Conservation (phyloP, 495 filamentous ascomycete species). For the Beverwykella pulmonaria region DNA sequence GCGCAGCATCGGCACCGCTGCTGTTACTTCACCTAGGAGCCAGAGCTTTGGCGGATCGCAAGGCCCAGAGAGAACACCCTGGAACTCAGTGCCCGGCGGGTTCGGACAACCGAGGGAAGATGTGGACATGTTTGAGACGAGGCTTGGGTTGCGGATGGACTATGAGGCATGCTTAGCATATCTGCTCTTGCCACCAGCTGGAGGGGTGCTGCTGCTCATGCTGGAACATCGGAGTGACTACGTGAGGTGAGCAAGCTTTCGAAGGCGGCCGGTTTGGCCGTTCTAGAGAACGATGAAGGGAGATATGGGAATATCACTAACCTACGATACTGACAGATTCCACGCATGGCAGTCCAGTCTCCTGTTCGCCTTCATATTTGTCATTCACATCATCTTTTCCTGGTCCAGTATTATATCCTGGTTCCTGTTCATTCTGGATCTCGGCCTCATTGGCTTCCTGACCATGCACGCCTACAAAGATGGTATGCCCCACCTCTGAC, state of each 20-base stretch:
- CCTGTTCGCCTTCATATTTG: slow-evolving; percentile 82
- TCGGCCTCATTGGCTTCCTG: slow-evolving; percentile 76
- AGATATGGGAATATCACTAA: not conserved
- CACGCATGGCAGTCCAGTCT: slow-evolving; percentile 95
- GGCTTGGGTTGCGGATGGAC: slow-evolving; percentile 66
- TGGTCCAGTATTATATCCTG: slow-evolving; percentile 84
- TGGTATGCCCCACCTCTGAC: slow-evolving; percentile 53
- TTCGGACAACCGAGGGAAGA: slow-evolving; percentile 39
- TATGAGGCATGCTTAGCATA: slow-evolving; percentile 93
- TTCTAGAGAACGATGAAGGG: not conserved
- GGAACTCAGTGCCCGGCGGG: slow-evolving; percentile 37
- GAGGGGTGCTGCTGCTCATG: slow-evolving; percentile 80
- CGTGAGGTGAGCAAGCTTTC: slow-evolving; percentile 64
- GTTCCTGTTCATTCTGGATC: slow-evolving; percentile 74
- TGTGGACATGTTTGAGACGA: slow-evolving; percentile 69
- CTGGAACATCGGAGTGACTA: slow-evolving; percentile 95
- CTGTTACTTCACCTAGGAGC: slow-evolving; percentile 27
- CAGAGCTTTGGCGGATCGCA: slow-evolving; percentile 35
- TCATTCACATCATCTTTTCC: slow-evolving; percentile 80
- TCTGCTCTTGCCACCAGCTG: slow-evolving; percentile 80
- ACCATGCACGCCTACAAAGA: slow-evolving; percentile 80
- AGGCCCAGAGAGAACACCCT: slow-evolving; percentile 40
- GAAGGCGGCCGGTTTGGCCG: slow-evolving; percentile 1
- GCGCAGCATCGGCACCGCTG: slow-evolving; percentile 41
- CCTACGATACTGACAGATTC: slow-evolving; percentile 59